Evolutionary conservation across 78 protist genomes (phyloP).

Genomic region (Mastigamoeba balamuthi): DNA sequence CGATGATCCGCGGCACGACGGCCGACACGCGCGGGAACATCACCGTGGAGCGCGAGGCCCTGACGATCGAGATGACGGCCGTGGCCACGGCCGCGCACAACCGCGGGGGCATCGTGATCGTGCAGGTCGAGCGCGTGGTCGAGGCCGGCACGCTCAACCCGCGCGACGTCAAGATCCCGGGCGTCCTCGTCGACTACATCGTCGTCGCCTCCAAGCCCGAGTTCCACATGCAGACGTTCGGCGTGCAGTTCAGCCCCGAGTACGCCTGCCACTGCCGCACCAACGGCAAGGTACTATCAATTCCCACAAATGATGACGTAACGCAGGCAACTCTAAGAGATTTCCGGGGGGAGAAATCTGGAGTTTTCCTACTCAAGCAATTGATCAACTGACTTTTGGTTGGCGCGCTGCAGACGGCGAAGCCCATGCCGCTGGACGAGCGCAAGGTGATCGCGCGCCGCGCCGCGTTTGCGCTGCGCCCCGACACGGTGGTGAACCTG

Average conservation of each 20-base stretch:
- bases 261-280: not conserved
- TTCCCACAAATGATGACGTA: too few species aligned
- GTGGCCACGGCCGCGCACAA: not conserved
- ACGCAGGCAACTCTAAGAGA: too few species aligned
- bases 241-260: not conserved
- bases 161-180: constrained; percentile 3
- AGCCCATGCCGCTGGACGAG: not conserved
- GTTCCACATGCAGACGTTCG: not conserved
- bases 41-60: not conserved
- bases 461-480: not conserved
- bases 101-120: not conserved
- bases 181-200: not conserved
- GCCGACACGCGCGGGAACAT: constrained; percentile 5
- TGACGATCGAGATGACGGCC: not conserved
- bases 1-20: constrained; percentile 5
- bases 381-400: too few species aligned
- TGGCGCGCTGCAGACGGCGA: too few species aligned
- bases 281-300: not conserved
- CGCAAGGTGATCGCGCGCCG: constrained; percentile 14
- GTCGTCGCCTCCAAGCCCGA: not conserved
- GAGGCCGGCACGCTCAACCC: not conserved
- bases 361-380: too few species aligned
- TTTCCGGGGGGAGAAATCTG: too few species aligned
- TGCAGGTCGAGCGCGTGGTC: not conserved
- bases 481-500: constrained; percentile 4